A percentile compares a stretch with the other conserved stretches of the same genome.
Evolutionary conservation across 2,329 filamentous ascomycete species (phyloP).

Genomic region (Ophiostoma himal-ulmi): DNA sequence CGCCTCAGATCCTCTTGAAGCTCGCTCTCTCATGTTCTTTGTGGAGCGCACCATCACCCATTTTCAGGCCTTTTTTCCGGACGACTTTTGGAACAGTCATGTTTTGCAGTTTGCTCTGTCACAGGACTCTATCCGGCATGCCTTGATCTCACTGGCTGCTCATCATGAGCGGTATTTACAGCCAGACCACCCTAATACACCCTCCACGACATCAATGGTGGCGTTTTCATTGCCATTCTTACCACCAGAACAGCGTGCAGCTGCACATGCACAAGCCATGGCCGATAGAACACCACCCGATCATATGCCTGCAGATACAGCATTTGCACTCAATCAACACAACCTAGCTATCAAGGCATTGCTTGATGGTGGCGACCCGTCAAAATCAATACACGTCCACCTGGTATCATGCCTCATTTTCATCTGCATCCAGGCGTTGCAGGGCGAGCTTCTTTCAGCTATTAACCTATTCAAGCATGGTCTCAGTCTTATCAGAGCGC

Average conservation of each 20-base stretch:
- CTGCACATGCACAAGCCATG: not conserved
- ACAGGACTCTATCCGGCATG: slow-evolving; percentile 22
- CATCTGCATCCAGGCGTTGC: slow-evolving; percentile 24
- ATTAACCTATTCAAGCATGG: slow-evolving; percentile 23
- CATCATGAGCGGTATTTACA: slow-evolving; percentile 21
- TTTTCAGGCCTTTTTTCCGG: slow-evolving; percentile 23
- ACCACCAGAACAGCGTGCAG: not conserved
- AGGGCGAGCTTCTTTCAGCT: slow-evolving; percentile 21
- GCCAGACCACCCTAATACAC: not conserved
- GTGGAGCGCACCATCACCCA: slow-evolving; percentile 21
- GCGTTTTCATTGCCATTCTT: not conserved
- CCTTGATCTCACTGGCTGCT: slow-evolving; percentile 20
- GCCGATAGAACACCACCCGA: not conserved
- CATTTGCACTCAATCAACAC: not conserved
- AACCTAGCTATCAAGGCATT: not conserved
- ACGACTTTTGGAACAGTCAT: slow-evolving; percentile 24
- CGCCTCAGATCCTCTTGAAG: slow-evolving; percentile 18
- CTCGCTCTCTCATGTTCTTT: slow-evolving; percentile 23
- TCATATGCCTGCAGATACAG: not conserved
- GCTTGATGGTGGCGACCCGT: not conserved
- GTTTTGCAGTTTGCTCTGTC: slow-evolving; percentile 23
- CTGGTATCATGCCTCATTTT: slow-evolving; percentile 24
- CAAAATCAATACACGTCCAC: slow-evolving; percentile 15
- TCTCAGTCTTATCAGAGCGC: slow-evolving; percentile 16
- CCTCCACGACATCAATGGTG: not conserved